These are phyloP conservation scores for Pichia sp. DNA, from an alignment of 1,139 yeast genomes.

Conservation along the genomic window DNA sequence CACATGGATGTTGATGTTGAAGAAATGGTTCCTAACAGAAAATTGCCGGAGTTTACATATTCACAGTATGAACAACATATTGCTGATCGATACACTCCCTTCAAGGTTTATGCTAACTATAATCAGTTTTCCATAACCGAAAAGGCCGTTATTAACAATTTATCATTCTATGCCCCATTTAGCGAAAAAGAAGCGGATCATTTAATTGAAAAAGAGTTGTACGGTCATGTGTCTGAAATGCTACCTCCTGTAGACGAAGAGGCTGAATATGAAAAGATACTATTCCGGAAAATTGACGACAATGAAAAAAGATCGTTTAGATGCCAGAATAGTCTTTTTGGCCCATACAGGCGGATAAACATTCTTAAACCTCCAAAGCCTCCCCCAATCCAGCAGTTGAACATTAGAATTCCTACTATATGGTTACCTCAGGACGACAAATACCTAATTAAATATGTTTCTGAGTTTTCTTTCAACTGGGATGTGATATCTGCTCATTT, in stretches of 20 bases:
- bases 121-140: slow-evolving; percentile 55
- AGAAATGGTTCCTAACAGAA: neutral
- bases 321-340: slow-evolving; percentile 54
- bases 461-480: slow-evolving; percentile 91
- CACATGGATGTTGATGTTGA: neutral
- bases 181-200: slow-evolving; percentile 36
- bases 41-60: slow-evolving; percentile 31
- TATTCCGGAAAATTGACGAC: slow-evolving; percentile 47
- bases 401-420: slow-evolving; percentile 81
- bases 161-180: slow-evolving; percentile 55
- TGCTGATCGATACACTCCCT: slow-evolving; percentile 38
- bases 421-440: slow-evolving; percentile 96
- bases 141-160: slow-evolving; percentile 47
- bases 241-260: slow-evolving; percentile 58
- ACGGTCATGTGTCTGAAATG: slow-evolving; percentile 55
- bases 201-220: slow-evolving; percentile 26
- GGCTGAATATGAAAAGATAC: slow-evolving; percentile 54
- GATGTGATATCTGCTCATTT: slow-evolving; percentile 81
- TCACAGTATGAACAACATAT: slow-evolving; percentile 28
- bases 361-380: slow-evolving; percentile 81
- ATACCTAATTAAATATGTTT: slow-evolving; percentile 70
- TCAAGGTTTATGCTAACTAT: slow-evolving; percentile 52
- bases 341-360: slow-evolving; percentile 58
- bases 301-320: slow-evolving; percentile 33
- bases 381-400: slow-evolving; percentile 73